Evolutionary conservation across 2,329 filamentous ascomycete genomes (phyloP).

Genomic region (Trichoderma arundinaceum): DNA sequence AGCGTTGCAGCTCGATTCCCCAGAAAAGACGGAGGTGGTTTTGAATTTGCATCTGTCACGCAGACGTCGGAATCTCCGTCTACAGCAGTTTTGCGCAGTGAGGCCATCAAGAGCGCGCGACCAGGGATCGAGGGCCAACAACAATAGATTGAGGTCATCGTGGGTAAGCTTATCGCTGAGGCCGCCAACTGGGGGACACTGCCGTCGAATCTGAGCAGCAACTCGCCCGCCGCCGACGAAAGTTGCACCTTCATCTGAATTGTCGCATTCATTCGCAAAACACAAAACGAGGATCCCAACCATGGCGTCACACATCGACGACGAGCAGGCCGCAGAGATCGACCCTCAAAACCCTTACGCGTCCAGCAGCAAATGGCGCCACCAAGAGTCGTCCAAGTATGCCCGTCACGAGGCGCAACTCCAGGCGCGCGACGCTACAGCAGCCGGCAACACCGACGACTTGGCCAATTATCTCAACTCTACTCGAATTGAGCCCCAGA

Average conservation of each 20-base stretch:
- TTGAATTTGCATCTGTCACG: conserved; percentile 15
- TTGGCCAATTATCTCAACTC: conserved; percentile 63
- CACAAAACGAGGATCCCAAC: background rate
- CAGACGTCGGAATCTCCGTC: background rate
- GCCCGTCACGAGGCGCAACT: conserved; percentile 53
- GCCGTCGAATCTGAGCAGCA: background rate
- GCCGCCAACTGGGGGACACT: conserved; percentile 16
- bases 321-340: conserved; percentile 40
- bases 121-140: background rate
- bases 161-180: conserved; percentile 9
- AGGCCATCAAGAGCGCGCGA: conserved; percentile 3
- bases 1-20: conserved; percentile 3
- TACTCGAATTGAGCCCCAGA: conserved; percentile 54
- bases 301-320: conserved; percentile 37
- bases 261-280: background rate
- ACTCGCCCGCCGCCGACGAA: background rate
- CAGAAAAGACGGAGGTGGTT: background rate
- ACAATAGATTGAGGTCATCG: background rate
- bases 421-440: conserved; percentile 38
- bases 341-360: conserved; percentile 58
- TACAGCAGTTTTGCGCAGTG: background rate
- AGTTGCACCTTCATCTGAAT: background rate
- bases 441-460: conserved; percentile 53
- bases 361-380: conserved; percentile 65
- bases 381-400: conserved; percentile 66